Base-by-base conservation (phyloP, 257 asterid species). In the Solanum appendiculatum region DNA sequence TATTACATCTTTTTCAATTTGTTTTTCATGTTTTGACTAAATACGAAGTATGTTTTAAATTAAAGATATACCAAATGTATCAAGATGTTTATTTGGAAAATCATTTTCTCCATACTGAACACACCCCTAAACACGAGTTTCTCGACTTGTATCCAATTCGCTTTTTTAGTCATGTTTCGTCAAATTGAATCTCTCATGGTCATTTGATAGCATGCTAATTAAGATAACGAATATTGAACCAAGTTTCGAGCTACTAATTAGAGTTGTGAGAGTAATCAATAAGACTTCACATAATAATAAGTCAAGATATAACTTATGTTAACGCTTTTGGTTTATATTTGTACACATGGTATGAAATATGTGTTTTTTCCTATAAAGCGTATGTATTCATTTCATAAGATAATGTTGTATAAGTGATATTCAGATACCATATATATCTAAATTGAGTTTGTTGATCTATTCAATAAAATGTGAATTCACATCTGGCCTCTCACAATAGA, bases 161-260 rank as follows among this genome's bases (percentile, higher is more conserved):
- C 0, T 51, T 5, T 51, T 51, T 0, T 51, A 51, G 23, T 5
- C 3, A 51, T 6, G 9, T 16, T 51, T 5, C 0, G 0, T 7
- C 23, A 51, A 16, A 51, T 51, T 51, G 60, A 51, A 16, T 51
- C 23, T 51, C 60, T 51, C 23, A 0, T 51, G 60, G 60, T 51
- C 3, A 51, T 18, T 51, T 51, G 60, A 51, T 51, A 0, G n/a
- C 60, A 51, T 51, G 60, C 2, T 51, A 54, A 54, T 54, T 54
- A 54, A 54, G 63, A 54, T 18, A 54, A 18, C 18, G n/a, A 54
- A 54, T 54, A 20, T 54, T 54, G 63, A 54, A 54, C n/a, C 6
- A 51, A 16, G 60, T 51, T 51, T 51, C 3, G 1, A 51, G 9
- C 60, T 54, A 54, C 60, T 54, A 54, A 54, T 54, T 54, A 54